Base-by-base conservation (phyloP, 805 yeast species). In the Nakazawaea pomicola region DNA sequence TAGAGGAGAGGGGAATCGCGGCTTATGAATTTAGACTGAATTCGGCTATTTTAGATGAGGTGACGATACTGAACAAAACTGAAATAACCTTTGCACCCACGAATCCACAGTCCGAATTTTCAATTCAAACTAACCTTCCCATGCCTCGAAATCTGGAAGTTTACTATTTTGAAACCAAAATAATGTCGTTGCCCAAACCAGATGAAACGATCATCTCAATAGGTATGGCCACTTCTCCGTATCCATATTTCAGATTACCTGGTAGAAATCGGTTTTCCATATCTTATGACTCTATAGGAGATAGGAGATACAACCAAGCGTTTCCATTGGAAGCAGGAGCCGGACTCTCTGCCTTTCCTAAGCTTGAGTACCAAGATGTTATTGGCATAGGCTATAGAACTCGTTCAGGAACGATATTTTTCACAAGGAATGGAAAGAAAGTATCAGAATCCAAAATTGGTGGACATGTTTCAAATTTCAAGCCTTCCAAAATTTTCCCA, bases 341-440 rank as follows among this genome's bases (percentile, higher is more conserved):
- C 61, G 86, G 57, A 46, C 72, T 56, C 46, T 74, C 29, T 50
- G 51, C 80, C 53, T 71, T 78, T 44, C 91, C 95, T 0, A 50
- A 59, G 18, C 61, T 81, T 35, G 72, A 76, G 27, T 79, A 83
- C 48, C 97, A 97, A 23, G 99, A 93, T 59, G 95, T 93, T 24
- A 72, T 93, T 11, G 99, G 99, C 2, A 76, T 91, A 21, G 99
- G 99, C 0, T 84, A 87, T 55, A 72, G 91, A 45, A 78, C 86
- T 2, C 69, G 88, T 33, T 70, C 86, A 14, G 95, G 97, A 2
- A 80, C 95, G 0, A 73, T 93, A 0, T 93, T 93, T 54, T 93
- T 90, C 68, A 93, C 99, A 0, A 74, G 96, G 49, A 93, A 93
- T 53, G 99, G 99, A 21, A 88, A 88, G 57, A 88, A 87, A 55